Evolutionary conservation across 805 yeast genomes (phyloP), one percentile per base, ranked within the genome.

Genomic region (Kluyveromyces nonfermentans): DNA sequence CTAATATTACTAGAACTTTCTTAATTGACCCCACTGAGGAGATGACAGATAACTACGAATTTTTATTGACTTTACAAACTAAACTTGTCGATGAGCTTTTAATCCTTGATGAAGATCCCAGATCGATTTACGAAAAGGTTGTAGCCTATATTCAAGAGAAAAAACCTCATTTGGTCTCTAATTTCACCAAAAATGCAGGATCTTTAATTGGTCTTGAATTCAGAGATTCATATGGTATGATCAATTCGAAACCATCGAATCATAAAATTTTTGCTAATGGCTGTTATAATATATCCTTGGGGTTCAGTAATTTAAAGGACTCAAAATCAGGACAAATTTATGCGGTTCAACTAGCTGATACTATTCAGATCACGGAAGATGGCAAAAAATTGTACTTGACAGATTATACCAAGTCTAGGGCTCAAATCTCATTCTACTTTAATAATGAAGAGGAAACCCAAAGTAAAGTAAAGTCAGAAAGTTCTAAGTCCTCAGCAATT

Each of bases 191-290:
- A 57, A 85, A 85, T 55, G 75, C 82, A 50, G 97, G 97, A 42
- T 85, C 93, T 75, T 70, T 85, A 45, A 81, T 85, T 45, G 97
- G 97, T 46, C 74, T 90, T 48, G 96, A 87, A 56, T 86, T 85
- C 57, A 75, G 95, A 64, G 96, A 88, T 62, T 73, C 89, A 0
- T 68, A 81, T 2, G 77, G 85, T 50, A 71, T 87, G 15, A 68
- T 90, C 43, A 85, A 83, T 56, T 72, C 76, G 20, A 88, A 85
- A 55, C 83, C 78, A 60, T 84, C 81, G 22, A 49, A 53, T 33
- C 72, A 90, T 51, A 65, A 61, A 18, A 67, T 90, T 41, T 73
- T 73, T 46, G 82, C 80, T 46, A 90, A 89, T 35, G 80, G 86
- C 53, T 79, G 86, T 17, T 73, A 87, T 43, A 78, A 85, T 36